Evolutionary conservation across 164 flowering plant species (phyloP).

Genomic region (Tetrastigma voinierianum): DNA sequence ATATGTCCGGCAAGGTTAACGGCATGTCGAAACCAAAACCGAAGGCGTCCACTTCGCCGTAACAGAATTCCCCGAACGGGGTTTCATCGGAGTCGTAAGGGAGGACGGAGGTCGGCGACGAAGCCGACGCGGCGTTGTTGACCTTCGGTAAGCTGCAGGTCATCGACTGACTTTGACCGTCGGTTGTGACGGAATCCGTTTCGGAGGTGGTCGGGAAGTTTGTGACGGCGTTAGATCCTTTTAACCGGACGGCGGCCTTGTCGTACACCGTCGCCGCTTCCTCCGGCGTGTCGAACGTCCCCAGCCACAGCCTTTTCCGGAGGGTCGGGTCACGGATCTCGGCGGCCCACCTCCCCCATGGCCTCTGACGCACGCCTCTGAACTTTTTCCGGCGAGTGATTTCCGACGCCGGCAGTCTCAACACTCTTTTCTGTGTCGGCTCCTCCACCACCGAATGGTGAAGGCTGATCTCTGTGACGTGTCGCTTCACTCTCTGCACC

Average conservation of each 20-base stretch:
- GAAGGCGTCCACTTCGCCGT: conserved; percentile 30
- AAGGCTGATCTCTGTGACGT: conserved; percentile 38
- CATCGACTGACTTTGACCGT: not conserved
- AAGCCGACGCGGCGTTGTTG: too few species aligned
- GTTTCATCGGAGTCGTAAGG: conserved; percentile 24
- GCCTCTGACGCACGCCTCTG: conserved; percentile 64
- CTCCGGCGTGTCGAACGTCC: conserved; percentile 69
- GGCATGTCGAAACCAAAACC: conserved; percentile 32
- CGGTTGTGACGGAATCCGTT: conserved; percentile 2
- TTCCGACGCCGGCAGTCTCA: conserved; percentile 12
- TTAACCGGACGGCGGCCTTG: conserved; percentile 51
- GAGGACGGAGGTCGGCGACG: conserved; percentile 69
- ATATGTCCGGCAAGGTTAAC: conserved; percentile 25
- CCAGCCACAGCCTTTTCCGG: conserved; percentile 66
- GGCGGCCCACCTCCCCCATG: conserved; percentile 81
- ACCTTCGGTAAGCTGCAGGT: not conserved
- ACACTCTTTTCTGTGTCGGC: conserved; percentile 10
- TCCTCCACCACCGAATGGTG: not conserved
- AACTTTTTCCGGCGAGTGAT: conserved; percentile 25
- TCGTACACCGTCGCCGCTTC: conserved; percentile 73
- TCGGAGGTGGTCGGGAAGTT: conserved; percentile 37
- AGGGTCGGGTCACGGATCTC: conserved; percentile 67
- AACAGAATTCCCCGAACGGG: conserved; percentile 26
- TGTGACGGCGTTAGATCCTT: conserved; percentile 61
- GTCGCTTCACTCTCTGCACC: conserved; percentile 42